Conservation (phyloP, 2,329 filamentous ascomycete species). For the Penicillium oxalicum region DNA sequence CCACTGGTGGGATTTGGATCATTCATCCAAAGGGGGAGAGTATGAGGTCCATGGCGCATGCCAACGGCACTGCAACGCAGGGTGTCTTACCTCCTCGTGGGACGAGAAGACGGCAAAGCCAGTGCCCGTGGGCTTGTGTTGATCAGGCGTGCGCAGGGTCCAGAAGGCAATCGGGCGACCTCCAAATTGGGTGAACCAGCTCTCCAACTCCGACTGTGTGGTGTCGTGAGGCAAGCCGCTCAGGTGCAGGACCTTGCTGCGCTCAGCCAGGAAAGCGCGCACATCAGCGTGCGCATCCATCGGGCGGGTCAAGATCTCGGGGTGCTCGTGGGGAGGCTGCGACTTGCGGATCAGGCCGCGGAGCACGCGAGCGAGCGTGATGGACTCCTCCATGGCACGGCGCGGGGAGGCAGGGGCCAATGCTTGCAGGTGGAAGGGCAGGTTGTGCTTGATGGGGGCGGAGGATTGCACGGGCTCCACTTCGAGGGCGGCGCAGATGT, state of each 20-base stretch:
- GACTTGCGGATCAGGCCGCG: slow-evolving; percentile 93
- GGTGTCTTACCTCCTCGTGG: slow-evolving; percentile 75
- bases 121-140: slow-evolving; percentile 98
- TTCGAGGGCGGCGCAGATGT: slow-evolving; percentile 96
- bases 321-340: slow-evolving; percentile 85
- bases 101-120: slow-evolving; percentile 98
- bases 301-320: slow-evolving; percentile 86
- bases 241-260: slow-evolving; percentile 97
- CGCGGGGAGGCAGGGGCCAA: slow-evolving; percentile 91
- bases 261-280: slow-evolving; percentile 87
- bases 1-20: too few species aligned
- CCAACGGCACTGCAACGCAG: too few species aligned
- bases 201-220: slow-evolving; percentile 96
- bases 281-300: slow-evolving; percentile 98
- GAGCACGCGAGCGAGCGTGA: slow-evolving; percentile 87
- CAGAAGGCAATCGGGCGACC: slow-evolving; percentile 97
- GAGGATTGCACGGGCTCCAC: slow-evolving; percentile 97
- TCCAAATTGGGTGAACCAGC: slow-evolving; percentile 99
- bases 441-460: slow-evolving; percentile 96
- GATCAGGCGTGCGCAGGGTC: slow-evolving; percentile 94
- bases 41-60: too few species aligned
- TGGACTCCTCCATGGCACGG: slow-evolving; percentile 93
- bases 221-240: slow-evolving; percentile 96
- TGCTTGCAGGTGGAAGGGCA: slow-evolving; percentile 95
- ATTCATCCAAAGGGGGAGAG: too few species aligned